Base-by-base conservation (phyloP, 768 basidiomycete species). In the Lentinula guzmanii region DNA sequence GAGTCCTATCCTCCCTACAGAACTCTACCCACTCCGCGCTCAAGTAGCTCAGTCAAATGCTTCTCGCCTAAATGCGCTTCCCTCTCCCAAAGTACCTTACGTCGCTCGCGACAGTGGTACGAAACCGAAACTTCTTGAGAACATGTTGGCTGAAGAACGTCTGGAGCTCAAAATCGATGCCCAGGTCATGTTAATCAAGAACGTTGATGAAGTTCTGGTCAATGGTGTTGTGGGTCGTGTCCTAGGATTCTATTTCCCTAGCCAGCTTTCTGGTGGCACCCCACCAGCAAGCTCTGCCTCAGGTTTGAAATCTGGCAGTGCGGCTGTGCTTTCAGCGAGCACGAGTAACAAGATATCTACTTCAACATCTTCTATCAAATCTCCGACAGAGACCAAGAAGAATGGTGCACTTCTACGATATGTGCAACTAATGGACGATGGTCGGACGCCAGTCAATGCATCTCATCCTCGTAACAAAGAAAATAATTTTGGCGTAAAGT, bases 201-300 rank as follows among this genome's bases (percentile, higher is more conserved):
- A 91, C 69, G 70, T 86, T 53, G 86, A 90, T 63, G 87, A 89
- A 34, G 78, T 77, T 5, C 79, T 92, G 28, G 91, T 92, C 43
- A 93, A 93, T 68, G 91, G 91, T 4, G 85, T 82, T 43, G 85
- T 91, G 73, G 91, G 91, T 8, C 83, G 79, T 60, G 79, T 93
- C n/a, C 64, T 87, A 33, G 81, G 81, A 15, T 93, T 93, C 70
- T 68, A 64, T 56, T 45, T 65, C 28, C 62, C 6, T 76, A 11
- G 31, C 18, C 37, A 60, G 24, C 51, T 60, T 16, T 18, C 41
- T 28, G n/a, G 34, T 24, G 59, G 59, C 6, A 34, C 28, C 31
- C 31, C 45, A 33, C 41, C 41, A 3, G 16, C 61, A 34, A 6
- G 46, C 15, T 24, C 21, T 16, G 0, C 24, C 13, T 48, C 54